Evolutionary conservation across 1,284 basidiomycete genomes (phyloP), one percentile per base, ranked within the genome.

Genomic region (Trichosporon sp.): DNA sequence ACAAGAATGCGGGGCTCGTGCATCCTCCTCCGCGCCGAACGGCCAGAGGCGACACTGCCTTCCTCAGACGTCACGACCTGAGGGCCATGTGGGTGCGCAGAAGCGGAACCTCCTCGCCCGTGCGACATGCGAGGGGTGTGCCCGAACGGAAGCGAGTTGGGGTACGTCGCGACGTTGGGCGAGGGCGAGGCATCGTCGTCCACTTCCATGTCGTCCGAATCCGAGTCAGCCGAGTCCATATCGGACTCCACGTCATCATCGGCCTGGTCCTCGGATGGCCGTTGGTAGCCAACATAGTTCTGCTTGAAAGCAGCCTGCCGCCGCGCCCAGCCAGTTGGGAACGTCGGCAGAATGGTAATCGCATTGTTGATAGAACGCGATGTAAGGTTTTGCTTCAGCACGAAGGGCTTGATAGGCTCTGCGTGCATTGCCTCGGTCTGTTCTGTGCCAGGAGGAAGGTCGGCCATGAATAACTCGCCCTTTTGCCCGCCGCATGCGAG

Each of bases 401-500:
- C 58, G 60, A 75, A 76, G 7, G 73, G 73, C 37, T 66, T 66
- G n/a, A 72, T 61, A 10, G 65, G 68, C 6, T 65, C 60, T 0
- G 69, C 34, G 5, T 58, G 60, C 29, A 29, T 25, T 9, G 46
- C 61, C 33, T 59, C 52, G 16, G 37, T 40, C 37, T 37, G 52
- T 23, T 21, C 27, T 33, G 31, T 23, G 36, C 34, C 36, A 23
- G 33, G 40, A 2, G 74, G 75, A 3, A 77, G 67, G 52, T 73
- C 69, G 25, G 71, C 70, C 10, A 81, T 65, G 63, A 76, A 74
- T 7, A 81, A 63, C 65, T 81, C 78, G 49, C 78, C 79, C 62
- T 78, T 74, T 62, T 80, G 78, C 1, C 79, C 79, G 9, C 79
- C 79, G 37, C 75, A 78, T 11, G 78, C 78, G 19, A 81, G 59